These are phyloP conservation scores for Cryptococcus jaspeensis DNA, from an alignment of 1,284 basidiomycete genomes.

Conservation along the genomic window DNA sequence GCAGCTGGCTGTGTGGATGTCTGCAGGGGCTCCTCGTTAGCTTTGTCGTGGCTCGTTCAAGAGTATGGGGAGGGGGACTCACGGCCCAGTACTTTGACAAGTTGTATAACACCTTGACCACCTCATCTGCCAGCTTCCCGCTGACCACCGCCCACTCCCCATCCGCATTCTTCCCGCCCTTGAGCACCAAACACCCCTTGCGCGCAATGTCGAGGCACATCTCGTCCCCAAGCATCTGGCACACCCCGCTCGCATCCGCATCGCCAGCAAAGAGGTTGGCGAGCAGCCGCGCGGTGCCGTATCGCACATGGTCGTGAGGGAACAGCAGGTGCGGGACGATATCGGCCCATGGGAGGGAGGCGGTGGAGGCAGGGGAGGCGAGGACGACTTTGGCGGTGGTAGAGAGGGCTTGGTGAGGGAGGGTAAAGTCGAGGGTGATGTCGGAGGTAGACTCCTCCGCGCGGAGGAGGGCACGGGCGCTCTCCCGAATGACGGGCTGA, in stretches of 20 bases:
- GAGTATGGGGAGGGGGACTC: slow-evolving; percentile 18
- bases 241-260: slow-evolving; percentile 6
- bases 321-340: slow-evolving; percentile 73
- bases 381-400: slow-evolving; percentile 63
- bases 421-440: slow-evolving; percentile 71
- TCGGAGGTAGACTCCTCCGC: slow-evolving; percentile 56
- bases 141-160: slow-evolving; percentile 58
- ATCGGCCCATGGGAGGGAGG: slow-evolving; percentile 62
- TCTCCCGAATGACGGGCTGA: slow-evolving; percentile 56
- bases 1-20: slow-evolving; percentile 18
- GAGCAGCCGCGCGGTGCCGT: slow-evolving; percentile 73
- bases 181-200: slow-evolving; percentile 76
- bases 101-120: slow-evolving; percentile 93
- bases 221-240: slow-evolving; percentile 21
- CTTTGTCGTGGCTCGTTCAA: too few species aligned
- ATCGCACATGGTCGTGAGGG: slow-evolving; percentile 93
- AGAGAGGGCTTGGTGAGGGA: slow-evolving; percentile 76
- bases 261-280: slow-evolving; percentile 64
- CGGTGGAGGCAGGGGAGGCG: slow-evolving; percentile 59
- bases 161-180: slow-evolving; percentile 56
- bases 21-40: slow-evolving; percentile 1
- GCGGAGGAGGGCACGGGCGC: slow-evolving; percentile 52
- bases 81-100: slow-evolving; percentile 78
- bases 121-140: slow-evolving; percentile 72
- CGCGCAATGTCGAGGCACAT: slow-evolving; percentile 70